Percentiles rank a stretch among this genome's conserved stretches.
These are phyloP conservation scores for Staphylotrichum longicolle DNA, from an alignment of 495 filamentous ascomycete species.

Conservation along the genomic window DNA sequence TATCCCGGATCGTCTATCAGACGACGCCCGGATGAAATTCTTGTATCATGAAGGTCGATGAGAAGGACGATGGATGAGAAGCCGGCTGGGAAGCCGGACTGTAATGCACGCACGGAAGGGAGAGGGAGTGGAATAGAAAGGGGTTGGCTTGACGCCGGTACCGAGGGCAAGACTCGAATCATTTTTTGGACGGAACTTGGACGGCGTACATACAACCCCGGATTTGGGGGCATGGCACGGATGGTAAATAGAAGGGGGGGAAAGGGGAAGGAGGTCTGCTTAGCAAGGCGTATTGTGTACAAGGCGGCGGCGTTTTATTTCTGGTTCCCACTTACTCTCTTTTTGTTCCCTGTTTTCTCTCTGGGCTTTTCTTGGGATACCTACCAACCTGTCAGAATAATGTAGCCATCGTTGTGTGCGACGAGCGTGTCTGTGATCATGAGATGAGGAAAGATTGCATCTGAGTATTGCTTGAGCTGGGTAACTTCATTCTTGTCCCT, in stretches of 20 bases:
- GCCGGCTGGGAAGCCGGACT: neutral
- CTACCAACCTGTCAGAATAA: neutral
- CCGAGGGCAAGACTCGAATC: too few species aligned
- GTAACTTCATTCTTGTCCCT: too few species aligned
- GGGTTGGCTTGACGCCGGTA: too few species aligned
- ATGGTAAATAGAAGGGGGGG: neutral
- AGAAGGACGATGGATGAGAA: neutral
- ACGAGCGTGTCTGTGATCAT: too few species aligned
- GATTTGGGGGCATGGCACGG: neutral
- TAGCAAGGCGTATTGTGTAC: neutral
- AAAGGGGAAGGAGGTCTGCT: neutral
- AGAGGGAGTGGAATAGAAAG: too few species aligned
- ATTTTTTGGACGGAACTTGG: too few species aligned
- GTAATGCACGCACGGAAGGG: conserved; percentile 4
- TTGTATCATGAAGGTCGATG: neutral
- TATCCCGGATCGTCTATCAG: too few species aligned
- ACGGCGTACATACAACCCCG: too few species aligned
- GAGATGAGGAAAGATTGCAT: too few species aligned
- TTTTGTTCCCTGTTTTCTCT: neutral
- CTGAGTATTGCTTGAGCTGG: too few species aligned
- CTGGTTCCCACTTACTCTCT: neutral
- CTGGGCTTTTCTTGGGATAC: neutral
- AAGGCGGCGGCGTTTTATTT: neutral
- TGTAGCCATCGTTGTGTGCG: too few species aligned
- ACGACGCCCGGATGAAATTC: neutral